These are phyloP conservation scores for Pulveroboletus sp. DNA, from an alignment of 768 basidiomycete genomes.

Conservation along the genomic window DNA sequence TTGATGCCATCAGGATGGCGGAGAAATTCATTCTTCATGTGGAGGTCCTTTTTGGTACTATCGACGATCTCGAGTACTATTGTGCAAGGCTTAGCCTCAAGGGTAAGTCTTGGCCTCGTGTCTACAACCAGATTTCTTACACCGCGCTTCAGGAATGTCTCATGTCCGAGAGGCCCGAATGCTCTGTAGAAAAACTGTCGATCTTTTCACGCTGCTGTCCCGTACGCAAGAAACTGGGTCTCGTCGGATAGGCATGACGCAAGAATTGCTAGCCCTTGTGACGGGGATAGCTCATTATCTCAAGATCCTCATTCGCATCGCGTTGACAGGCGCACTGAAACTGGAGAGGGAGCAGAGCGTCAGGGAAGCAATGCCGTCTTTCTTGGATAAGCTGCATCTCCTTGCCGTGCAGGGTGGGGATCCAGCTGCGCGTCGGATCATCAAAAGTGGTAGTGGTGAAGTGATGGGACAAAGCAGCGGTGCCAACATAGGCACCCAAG, in stretches of 20 bases:
- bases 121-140: constrained; percentile 10
- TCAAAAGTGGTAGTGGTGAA: constrained; percentile 72
- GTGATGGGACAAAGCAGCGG: constrained; percentile 34
- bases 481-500: constrained; percentile 72
- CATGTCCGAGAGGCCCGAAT: constrained; percentile 97
- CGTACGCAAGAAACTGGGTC: constrained; percentile 92
- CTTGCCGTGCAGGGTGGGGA: constrained; percentile 84
- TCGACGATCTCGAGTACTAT: constrained; percentile 91
- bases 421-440: constrained; percentile 68
- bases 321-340: constrained; percentile 91
- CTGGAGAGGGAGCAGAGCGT: constrained; percentile 87
- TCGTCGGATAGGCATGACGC: constrained; percentile 91
- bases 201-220: constrained; percentile 93
- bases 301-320: constrained; percentile 98
- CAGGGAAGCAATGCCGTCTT: constrained; percentile 78
- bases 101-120: constrained; percentile 48
- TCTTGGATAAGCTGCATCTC: constrained; percentile 89
- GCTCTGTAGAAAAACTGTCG: constrained; percentile 98
- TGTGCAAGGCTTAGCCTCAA: constrained; percentile 77
- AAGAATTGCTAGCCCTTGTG: constrained; percentile 93
- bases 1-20: constrained; percentile 96
- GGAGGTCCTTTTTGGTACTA: constrained; percentile 93
- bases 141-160: constrained; percentile 70
- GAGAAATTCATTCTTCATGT: constrained; percentile 99
- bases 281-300: constrained; percentile 99